Percentiles rank a stretch among this genome's conserved stretches.
Conservation (phyloP, 139 green algal species). For the Chlorella sp. region DNA sequence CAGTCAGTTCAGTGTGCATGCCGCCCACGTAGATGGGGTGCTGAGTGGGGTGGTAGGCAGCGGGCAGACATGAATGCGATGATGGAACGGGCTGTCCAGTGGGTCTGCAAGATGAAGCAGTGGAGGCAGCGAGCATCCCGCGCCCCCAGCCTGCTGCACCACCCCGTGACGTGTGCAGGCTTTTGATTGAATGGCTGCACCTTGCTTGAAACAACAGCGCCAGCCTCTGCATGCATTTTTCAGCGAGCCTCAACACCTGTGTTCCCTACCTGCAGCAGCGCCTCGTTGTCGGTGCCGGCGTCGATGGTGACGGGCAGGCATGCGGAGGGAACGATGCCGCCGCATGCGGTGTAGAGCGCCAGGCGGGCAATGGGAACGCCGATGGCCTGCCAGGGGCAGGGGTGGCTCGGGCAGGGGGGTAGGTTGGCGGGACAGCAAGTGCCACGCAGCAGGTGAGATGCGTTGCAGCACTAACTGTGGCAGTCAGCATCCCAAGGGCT, state of each 20-base stretch:
- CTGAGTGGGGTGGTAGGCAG: no score
- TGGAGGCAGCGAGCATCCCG: no score
- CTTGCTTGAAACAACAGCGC: no score
- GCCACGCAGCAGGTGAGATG: not conserved
- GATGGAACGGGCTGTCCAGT: no score
- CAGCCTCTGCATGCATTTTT: no score
- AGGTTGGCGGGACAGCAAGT: not conserved
- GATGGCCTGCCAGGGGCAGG: conserved; percentile 53
- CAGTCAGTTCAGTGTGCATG: conserved; percentile 35
- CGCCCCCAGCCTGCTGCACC: no score
- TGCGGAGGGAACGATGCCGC: conserved; percentile 77
- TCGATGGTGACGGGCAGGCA: conserved; percentile 86
- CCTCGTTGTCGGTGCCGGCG: conserved; percentile 76
- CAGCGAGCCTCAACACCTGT: no score
- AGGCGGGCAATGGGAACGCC: conserved; percentile 72
- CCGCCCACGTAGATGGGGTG: conserved; percentile 58
- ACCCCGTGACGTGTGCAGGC: no score
- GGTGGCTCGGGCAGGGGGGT: not conserved
- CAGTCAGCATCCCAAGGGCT: not conserved
- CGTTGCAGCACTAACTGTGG: not conserved
- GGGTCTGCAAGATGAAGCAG: no score
- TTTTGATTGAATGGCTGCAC: no score
- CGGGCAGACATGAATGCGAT: no score
- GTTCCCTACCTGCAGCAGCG: conserved; percentile 52
- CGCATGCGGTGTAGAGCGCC: conserved; percentile 82